phyloP scores from a whole-genome alignment of 1,284 basidiomycete species.

The Leccinum glutinopallens region DNA sequence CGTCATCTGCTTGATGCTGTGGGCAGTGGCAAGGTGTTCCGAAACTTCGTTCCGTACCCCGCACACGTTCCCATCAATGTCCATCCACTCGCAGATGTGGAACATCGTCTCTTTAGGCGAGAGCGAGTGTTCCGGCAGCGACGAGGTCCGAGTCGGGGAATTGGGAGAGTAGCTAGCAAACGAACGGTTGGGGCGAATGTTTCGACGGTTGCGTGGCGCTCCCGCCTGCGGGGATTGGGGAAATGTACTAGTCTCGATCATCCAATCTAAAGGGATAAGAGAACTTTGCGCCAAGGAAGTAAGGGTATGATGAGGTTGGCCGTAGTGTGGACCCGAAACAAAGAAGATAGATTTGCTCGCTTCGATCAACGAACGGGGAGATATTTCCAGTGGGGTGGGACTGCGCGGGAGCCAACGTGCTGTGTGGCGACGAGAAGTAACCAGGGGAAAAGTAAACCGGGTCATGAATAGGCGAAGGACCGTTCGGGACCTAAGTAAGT shows the following conservation, averaged over 20 bases:
- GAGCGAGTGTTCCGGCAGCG: constrained; percentile 3
- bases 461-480: neutral
- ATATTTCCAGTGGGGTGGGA: neutral
- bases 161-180: neutral
- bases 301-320: neutral
- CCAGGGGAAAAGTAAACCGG: too few species aligned
- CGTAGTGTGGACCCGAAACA: neutral
- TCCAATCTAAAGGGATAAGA: neutral
- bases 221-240: neutral
- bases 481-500: constrained; percentile 1
- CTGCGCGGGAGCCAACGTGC: neutral
- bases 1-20: constrained; percentile 7
- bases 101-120: neutral
- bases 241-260: neutral
- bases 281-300: too few species aligned
- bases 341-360: neutral
- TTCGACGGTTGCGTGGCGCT: neutral
- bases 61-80: constrained; percentile 12
- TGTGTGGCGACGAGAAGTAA: too few species aligned
- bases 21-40: constrained; percentile 14
- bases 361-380: neutral
- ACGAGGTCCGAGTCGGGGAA: neutral
- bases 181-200: neutral
- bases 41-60: neutral
- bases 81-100: constrained; percentile 17